Evolutionary conservation across 2,329 filamentous ascomycete genomes (phyloP).

Genomic region (Pseudocercospora musae): DNA sequence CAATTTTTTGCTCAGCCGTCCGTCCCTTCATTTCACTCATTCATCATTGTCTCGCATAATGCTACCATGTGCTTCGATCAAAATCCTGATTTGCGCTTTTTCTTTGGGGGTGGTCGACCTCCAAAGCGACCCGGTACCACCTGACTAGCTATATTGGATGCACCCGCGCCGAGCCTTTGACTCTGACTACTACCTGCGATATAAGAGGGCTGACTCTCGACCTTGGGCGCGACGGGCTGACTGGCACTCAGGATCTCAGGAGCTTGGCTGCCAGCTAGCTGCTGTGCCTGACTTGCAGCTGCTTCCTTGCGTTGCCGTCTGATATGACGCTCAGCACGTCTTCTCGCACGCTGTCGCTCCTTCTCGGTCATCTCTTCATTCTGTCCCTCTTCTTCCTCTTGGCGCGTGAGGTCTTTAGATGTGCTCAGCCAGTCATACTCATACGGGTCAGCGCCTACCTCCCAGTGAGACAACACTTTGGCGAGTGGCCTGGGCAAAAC

Average conservation of each 20-base stretch:
- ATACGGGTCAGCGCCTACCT: slow-evolving; percentile 36
- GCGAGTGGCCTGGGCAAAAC: slow-evolving; percentile 34
- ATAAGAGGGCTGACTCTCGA: slow-evolving; percentile 11
- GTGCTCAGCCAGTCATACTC: slow-evolving; percentile 42
- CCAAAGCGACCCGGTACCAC: slow-evolving; percentile 33
- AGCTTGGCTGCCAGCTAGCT: slow-evolving; percentile 31
- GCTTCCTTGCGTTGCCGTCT: slow-evolving; percentile 42
- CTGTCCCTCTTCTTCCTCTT: slow-evolving; percentile 30
- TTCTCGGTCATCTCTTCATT: slow-evolving; percentile 38
- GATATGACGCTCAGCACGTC: slow-evolving; percentile 40
- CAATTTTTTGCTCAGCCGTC: neutral
- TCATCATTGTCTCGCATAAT: neutral
- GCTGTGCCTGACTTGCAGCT: slow-evolving; percentile 24
- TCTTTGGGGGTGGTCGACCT: slow-evolving; percentile 40
- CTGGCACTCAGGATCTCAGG: slow-evolving; percentile 31
- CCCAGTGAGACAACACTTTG: slow-evolving; percentile 44
- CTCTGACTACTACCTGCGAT: slow-evolving; percentile 25
- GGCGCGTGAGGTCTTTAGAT: slow-evolving; percentile 26
- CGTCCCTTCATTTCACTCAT: too few species aligned
- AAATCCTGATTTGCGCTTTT: slow-evolving; percentile 42
- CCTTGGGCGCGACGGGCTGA: slow-evolving; percentile 20
- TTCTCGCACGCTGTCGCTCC: slow-evolving; percentile 37
- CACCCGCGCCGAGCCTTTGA: neutral
- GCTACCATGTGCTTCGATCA: slow-evolving; percentile 14
- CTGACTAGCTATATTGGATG: slow-evolving; percentile 31